A percentile compares a stretch with the other conserved stretches of the same genome.
phyloP scores from a whole-genome alignment of 805 yeast genomes.

The Kodamaea hsintzibuensis region DNA sequence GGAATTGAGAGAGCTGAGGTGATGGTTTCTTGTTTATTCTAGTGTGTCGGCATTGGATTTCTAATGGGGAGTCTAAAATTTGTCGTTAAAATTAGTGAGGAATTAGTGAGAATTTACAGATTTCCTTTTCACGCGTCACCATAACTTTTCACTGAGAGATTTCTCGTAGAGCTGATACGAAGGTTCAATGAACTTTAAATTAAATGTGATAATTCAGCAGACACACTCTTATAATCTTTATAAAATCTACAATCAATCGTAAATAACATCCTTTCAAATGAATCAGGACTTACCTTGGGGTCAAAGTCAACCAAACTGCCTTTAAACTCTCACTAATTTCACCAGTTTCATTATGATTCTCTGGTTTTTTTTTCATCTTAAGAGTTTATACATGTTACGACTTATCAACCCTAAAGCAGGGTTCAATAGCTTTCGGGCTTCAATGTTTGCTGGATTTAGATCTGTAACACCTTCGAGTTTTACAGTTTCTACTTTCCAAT shows the following conservation, averaged over 20 bases:
- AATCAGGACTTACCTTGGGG: too few species aligned
- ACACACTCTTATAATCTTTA: too few species aligned
- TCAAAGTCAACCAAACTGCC: too few species aligned
- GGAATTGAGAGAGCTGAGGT: not conserved
- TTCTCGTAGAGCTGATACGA: too few species aligned
- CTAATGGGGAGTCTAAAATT: not conserved
- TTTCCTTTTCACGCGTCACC: too few species aligned
- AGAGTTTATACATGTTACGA: not conserved
- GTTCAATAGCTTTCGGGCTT: not conserved
- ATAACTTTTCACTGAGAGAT: too few species aligned
- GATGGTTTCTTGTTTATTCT: not conserved
- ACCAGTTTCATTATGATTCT: not conserved
- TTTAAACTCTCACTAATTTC: not conserved
- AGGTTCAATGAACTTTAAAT: too few species aligned
- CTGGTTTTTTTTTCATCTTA: not conserved
- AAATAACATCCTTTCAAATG: not conserved
- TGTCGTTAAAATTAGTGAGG: not conserved
- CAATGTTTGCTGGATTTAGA: not conserved
- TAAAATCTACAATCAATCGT: too few species aligned
- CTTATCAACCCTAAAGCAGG: not conserved
- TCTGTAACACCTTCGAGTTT: not conserved
- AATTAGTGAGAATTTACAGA: not conserved
- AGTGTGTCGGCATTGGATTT: not conserved
- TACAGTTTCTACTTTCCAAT: not conserved
- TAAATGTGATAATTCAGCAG: too few species aligned